Percentiles rank a stretch among this genome's conserved stretches.
phyloP scores from a whole-genome alignment of 768 basidiomycete species.

The Amanita pallidorosea region DNA sequence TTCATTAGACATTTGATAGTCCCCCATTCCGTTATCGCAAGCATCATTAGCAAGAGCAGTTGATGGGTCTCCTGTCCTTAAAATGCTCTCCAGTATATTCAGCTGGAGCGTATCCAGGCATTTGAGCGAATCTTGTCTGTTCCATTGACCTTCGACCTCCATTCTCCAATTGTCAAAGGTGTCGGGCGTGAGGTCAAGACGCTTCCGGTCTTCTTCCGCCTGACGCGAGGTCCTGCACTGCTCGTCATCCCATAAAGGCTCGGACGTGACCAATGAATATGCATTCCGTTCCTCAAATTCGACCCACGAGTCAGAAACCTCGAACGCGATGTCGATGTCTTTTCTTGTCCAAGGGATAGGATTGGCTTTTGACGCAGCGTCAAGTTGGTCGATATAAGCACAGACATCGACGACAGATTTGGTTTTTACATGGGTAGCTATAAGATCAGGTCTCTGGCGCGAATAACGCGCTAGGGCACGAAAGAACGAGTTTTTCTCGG shows the following conservation, averaged over 20 bases:
- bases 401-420: conserved; percentile 62
- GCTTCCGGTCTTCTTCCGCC: conserved; percentile 6
- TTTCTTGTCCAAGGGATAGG: conserved; percentile 4
- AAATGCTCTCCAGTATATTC: conserved; percentile 15
- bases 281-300: conserved; percentile 22
- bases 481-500: conserved; percentile 68
- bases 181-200: conserved; percentile 7
- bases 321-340: conserved; percentile 16
- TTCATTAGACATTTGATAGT: neutral
- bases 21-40: conserved; percentile 3
- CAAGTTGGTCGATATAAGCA: conserved; percentile 50
- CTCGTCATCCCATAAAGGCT: conserved; percentile 7
- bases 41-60: neutral
- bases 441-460: conserved; percentile 66
- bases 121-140: conserved; percentile 5
- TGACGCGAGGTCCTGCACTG: conserved; percentile 1
- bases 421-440: conserved; percentile 54
- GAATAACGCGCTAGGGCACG: conserved; percentile 58
- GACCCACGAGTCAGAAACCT: conserved; percentile 25
- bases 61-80: conserved; percentile 10
- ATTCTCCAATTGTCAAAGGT: neutral
- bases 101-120: conserved; percentile 14
- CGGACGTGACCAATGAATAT: conserved; percentile 11
- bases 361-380: conserved; percentile 18
- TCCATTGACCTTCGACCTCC: conserved; percentile 1